Evolutionary conservation across 768 basidiomycete species (phyloP).

Genomic region (Psilocybe subaeruginosa): DNA sequence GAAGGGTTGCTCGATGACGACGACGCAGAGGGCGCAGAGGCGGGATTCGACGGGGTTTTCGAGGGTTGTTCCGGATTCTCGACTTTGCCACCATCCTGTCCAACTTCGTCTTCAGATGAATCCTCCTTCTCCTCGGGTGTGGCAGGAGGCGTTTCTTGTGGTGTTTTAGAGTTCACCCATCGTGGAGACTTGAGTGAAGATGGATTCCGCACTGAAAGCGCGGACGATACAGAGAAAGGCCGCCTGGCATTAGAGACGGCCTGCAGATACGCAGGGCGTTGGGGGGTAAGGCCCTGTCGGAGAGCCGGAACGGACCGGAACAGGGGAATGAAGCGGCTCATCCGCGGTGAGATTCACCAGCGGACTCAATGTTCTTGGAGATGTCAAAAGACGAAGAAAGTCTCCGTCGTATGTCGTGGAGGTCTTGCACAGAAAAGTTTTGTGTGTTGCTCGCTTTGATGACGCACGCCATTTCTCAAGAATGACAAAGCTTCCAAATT

Average conservation of each 20-base stretch:
- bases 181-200: conserved; percentile 20
- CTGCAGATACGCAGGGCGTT: conserved; percentile 3
- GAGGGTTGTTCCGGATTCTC: conserved; percentile 17
- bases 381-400: neutral
- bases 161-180: conserved; percentile 31
- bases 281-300: conserved; percentile 6
- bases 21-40: conserved; percentile 8
- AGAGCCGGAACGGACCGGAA: conserved; percentile 20
- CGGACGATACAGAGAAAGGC: conserved; percentile 17
- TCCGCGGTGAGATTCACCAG: conserved; percentile 6
- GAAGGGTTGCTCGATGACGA: conserved; percentile 20
- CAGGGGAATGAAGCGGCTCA: conserved; percentile 14
- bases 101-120: conserved; percentile 11
- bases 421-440: conserved; percentile 2
- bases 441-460: neutral
- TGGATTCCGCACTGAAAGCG: conserved; percentile 12
- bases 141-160: conserved; percentile 14
- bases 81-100: conserved; percentile 10
- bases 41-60: conserved; percentile 11
- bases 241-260: neutral
- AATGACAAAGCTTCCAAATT: conserved; percentile 14
- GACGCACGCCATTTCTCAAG: conserved; percentile 9
- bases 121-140: conserved; percentile 17
- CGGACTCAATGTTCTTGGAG: neutral
- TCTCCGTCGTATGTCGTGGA: neutral